Evolutionary conservation across 441 rosid genomes (phyloP).

Genomic region (Populus hybrid): DNA sequence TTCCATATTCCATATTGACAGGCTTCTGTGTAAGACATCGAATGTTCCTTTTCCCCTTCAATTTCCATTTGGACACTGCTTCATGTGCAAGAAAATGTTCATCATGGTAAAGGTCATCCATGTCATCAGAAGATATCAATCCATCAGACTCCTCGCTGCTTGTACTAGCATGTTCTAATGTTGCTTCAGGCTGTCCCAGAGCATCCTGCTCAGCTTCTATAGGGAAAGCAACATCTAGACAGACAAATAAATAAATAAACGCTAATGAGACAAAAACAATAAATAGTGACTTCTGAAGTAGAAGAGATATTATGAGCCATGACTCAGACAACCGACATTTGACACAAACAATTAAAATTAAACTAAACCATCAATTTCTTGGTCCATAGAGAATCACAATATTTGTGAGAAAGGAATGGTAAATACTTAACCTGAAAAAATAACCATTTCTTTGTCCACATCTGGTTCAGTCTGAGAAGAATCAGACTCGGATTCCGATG

Average conservation of each 20-base stretch:
- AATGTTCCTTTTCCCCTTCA: slow-evolving; percentile 80
- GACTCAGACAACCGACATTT: slow-evolving; percentile 10
- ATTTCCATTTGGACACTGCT: slow-evolving; percentile 86
- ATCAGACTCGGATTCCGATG: slow-evolving; percentile 69
- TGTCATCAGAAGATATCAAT: slow-evolving; percentile 63
- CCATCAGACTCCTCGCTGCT: slow-evolving; percentile 73
- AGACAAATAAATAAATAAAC: slow-evolving; percentile 13
- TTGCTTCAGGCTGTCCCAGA: slow-evolving; percentile 39
- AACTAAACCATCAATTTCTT: slow-evolving; percentile 3
- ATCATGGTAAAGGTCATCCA: slow-evolving; percentile 43
- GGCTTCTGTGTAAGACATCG: slow-evolving; percentile 61
- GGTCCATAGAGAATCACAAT: not conserved
- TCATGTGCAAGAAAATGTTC: slow-evolving; percentile 48
- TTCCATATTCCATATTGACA: slow-evolving; percentile 33
- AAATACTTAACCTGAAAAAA: slow-evolving; percentile 54
- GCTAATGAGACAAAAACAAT: slow-evolving; percentile 14
- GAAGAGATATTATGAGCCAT: slow-evolving; percentile 11
- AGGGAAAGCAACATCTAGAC: slow-evolving; percentile 42
- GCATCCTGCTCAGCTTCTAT: slow-evolving; percentile 38
- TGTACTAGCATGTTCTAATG: slow-evolving; percentile 55
- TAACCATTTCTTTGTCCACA: slow-evolving; percentile 55
- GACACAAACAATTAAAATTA: slow-evolving; percentile 15
- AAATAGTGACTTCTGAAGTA: not conserved
- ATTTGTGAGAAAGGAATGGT: slow-evolving; percentile 1
- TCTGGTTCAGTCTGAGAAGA: slow-evolving; percentile 83